Conservation (phyloP, 768 basidiomycete genomes). For the Melanogaster broomeanus region DNA sequence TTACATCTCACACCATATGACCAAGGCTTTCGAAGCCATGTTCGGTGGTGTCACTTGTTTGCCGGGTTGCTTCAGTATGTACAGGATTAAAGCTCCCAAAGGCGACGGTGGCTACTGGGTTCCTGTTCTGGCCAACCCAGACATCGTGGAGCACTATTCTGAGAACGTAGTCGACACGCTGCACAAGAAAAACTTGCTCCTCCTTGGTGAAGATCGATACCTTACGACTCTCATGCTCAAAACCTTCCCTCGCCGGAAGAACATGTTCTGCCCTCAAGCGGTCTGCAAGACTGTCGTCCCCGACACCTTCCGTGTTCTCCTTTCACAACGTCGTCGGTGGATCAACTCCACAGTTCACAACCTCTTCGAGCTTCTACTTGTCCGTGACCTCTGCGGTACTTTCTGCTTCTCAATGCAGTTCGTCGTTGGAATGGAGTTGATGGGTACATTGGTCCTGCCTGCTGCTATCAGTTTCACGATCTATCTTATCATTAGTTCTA, state of each 20-base stretch:
- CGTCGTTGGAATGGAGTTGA: slow-evolving; percentile 97
- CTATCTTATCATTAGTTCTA: slow-evolving; percentile 87
- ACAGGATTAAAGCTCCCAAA: slow-evolving; percentile 99
- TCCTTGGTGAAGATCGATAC: slow-evolving; percentile 99
- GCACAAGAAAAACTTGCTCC: slow-evolving; percentile 98
- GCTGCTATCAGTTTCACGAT: slow-evolving; percentile 97
- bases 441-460: slow-evolving; percentile 94
- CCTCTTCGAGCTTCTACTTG: slow-evolving; percentile 89
- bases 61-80: slow-evolving; percentile 99
- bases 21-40: slow-evolving; percentile 99
- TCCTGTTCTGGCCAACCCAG: slow-evolving; percentile 96
- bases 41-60: slow-evolving; percentile 99
- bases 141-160: slow-evolving; percentile 98
- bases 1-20: slow-evolving; percentile 98
- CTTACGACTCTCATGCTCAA: slow-evolving; percentile 96
- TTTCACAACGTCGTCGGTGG: slow-evolving; percentile 98
- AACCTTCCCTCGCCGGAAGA: slow-evolving; percentile 99
- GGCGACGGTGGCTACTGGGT: slow-evolving; percentile 97
- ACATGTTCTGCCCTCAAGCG: slow-evolving; percentile 97
- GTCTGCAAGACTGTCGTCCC: slow-evolving; percentile 99
- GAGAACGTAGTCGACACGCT: slow-evolving; percentile 99
- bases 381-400: slow-evolving; percentile 97
- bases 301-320: slow-evolving; percentile 89
- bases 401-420: slow-evolving; percentile 99
- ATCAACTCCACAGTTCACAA: slow-evolving; percentile 99